phyloP scores from a whole-genome alignment of 495 filamentous ascomycete species.

The Penicillium salamii region DNA sequence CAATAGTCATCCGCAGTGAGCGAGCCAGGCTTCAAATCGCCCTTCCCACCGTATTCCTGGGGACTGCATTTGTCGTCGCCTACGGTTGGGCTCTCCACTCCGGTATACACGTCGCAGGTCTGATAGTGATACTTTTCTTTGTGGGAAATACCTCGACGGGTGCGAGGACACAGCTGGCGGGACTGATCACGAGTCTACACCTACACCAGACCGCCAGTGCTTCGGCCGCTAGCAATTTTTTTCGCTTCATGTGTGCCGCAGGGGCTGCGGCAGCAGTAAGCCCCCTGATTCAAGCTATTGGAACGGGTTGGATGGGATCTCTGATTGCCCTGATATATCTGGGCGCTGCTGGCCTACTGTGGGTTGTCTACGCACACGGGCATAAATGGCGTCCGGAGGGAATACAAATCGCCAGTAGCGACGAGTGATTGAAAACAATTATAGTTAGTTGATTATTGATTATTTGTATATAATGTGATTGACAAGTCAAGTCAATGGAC shows the following conservation, averaged over 20 bases:
- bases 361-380: conserved; percentile 1
- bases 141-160: conserved; percentile 6
- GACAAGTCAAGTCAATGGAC: neutral
- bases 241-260: neutral
- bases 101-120: conserved; percentile 3
- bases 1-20: conserved; percentile 31
- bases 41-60: conserved; percentile 27
- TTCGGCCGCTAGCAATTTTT: neutral
- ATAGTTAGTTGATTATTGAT: neutral
- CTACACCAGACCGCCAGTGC: neutral
- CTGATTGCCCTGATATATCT: neutral
- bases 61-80: conserved; percentile 18
- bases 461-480: too few relatives aligned
- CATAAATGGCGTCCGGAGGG: neutral
- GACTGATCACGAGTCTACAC: neutral
- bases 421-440: neutral
- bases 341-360: neutral
- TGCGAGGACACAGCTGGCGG: neutral
- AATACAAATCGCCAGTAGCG: neutral
- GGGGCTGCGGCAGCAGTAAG: neutral
- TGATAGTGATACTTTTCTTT: conserved; percentile 7
- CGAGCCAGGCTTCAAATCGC: conserved; percentile 33
- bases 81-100: conserved; percentile 42
- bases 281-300: neutral
- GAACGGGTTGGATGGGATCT: conserved; percentile 2